These are phyloP conservation scores for Tetragonia tetragonoides DNA, from an alignment of 148 eudicot genomes.

Conservation along the genomic window DNA sequence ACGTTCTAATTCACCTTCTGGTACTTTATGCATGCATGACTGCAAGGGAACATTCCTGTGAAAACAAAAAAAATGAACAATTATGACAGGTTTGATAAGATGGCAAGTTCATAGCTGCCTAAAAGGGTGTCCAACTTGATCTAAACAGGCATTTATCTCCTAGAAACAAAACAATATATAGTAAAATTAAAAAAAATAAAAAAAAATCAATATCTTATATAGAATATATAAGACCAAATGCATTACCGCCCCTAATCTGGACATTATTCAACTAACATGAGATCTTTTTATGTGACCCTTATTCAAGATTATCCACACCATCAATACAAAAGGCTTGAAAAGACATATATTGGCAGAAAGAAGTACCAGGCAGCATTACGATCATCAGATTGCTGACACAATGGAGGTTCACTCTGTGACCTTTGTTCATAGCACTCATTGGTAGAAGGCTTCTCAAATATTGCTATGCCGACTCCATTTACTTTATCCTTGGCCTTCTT, in stretches of 20 bases:
- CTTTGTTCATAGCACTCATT: constrained; percentile 81
- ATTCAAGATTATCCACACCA: constrained; percentile 4
- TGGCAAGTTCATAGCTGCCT: not conserved
- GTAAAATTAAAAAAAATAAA: too few species aligned
- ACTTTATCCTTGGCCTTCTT: constrained; percentile 63
- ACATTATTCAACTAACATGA: not conserved
- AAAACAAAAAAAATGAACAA: constrained; percentile 2
- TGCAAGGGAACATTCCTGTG: constrained; percentile 56
- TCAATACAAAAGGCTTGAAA: not conserved
- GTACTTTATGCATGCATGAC: constrained; percentile 62
- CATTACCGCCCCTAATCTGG: not conserved
- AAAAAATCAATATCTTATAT: too few species aligned
- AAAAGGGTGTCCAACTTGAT: not conserved
- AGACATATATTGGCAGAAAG: not conserved
- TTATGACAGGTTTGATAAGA: not conserved
- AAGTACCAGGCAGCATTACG: constrained; percentile 50
- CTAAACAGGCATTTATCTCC: not conserved
- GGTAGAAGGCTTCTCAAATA: constrained; percentile 65
- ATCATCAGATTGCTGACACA: constrained; percentile 56
- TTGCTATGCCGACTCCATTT: constrained; percentile 71
- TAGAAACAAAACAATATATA: not conserved
- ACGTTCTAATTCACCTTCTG: constrained; percentile 48
- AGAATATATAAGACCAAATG: not conserved
- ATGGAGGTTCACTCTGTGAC: constrained; percentile 56
- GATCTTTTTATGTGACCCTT: not conserved